These are phyloP conservation scores for Meyerozyma athensensis DNA, from an alignment of 1,139 yeast genomes.

Conservation along the genomic window DNA sequence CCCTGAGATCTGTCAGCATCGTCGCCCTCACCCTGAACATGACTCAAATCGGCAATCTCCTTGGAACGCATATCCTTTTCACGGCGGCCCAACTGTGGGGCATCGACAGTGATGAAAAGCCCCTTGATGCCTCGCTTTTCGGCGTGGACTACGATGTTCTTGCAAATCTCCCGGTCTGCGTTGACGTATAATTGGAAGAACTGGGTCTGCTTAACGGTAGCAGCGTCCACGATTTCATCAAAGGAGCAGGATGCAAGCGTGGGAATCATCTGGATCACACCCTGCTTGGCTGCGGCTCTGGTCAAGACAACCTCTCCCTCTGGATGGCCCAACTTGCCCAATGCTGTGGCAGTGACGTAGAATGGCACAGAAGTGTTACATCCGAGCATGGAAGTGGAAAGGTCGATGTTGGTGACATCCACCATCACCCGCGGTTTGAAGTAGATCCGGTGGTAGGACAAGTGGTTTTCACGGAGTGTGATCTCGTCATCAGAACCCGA, in stretches of 20 bases:
- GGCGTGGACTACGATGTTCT: slow-evolving; percentile 61
- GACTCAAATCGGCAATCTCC: slow-evolving; percentile 37
- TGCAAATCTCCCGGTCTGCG: slow-evolving; percentile 52
- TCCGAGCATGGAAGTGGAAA: slow-evolving; percentile 51
- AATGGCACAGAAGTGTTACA: slow-evolving; percentile 46
- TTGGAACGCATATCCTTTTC: slow-evolving; percentile 59
- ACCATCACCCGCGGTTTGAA: slow-evolving; percentile 80
- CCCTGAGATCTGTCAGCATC: slow-evolving; percentile 69
- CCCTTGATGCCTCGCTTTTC: slow-evolving; percentile 75
- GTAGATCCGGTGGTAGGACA: slow-evolving; percentile 79
- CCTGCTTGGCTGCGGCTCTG: slow-evolving; percentile 42
- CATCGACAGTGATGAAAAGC: slow-evolving; percentile 84
- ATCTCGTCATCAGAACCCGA: slow-evolving; percentile 93
- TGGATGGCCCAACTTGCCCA: slow-evolving; percentile 51
- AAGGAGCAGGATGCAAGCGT: slow-evolving; percentile 51
- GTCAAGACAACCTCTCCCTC: slow-evolving; percentile 54
- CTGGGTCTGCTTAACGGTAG: slow-evolving; percentile 25
- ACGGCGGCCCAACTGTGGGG: slow-evolving; percentile 91
- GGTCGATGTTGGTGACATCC: slow-evolving; percentile 55
- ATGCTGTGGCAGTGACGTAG: slow-evolving; percentile 55
- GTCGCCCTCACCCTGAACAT: slow-evolving; percentile 59
- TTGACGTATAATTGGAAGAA: slow-evolving; percentile 46
- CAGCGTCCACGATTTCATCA: slow-evolving; percentile 51
- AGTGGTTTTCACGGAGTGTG: slow-evolving; percentile 81
- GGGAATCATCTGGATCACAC: slow-evolving; percentile 53